A percentile compares a stretch with the other conserved stretches of the same genome.
Evolutionary conservation across 2,329 filamentous ascomycete species (phyloP).

Genomic region (Ustulina deusta): DNA sequence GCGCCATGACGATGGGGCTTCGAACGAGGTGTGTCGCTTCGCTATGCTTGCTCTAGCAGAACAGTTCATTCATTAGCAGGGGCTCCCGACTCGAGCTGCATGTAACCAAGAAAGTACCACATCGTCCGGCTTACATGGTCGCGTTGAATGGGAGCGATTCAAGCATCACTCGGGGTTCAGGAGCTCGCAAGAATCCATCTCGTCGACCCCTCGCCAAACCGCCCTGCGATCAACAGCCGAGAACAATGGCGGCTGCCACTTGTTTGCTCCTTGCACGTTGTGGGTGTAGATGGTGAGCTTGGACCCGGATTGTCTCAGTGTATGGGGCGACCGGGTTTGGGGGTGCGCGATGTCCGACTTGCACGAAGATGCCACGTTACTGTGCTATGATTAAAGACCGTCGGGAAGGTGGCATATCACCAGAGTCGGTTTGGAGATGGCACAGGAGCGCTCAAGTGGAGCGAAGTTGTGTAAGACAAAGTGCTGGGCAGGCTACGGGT

Average conservation of each 20-base stretch:
- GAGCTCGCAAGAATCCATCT: conserved; percentile 44
- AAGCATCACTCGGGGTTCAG: conserved; percentile 45
- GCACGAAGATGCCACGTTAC: background rate
- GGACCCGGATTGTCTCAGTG: conserved; percentile 5
- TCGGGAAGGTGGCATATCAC: conserved; percentile 17
- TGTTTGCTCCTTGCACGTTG: conserved; percentile 7
- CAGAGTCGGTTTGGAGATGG: conserved; percentile 10
- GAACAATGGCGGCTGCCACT: conserved; percentile 8
- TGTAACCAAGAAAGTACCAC: background rate
- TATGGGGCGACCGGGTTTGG: background rate
- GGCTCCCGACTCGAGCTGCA: background rate
- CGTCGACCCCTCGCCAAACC: conserved; percentile 36
- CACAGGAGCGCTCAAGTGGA: conserved; percentile 9
- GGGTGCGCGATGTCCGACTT: conserved; percentile 2
- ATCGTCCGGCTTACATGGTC: conserved; percentile 42
- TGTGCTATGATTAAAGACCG: conserved; percentile 19
- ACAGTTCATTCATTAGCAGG: conserved; percentile 29
- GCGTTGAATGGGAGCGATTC: conserved; percentile 39
- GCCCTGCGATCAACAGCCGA: conserved; percentile 16
- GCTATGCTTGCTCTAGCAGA: conserved; percentile 35
- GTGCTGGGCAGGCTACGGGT: background rate
- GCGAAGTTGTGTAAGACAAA: background rate
- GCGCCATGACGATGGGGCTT: conserved; percentile 65
- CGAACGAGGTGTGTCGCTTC: conserved; percentile 46
- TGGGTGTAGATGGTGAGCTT: conserved; percentile 4